phyloP scores from a whole-genome alignment of 2,329 filamentous ascomycete genomes.

The Dichotomopilus funicola region DNA sequence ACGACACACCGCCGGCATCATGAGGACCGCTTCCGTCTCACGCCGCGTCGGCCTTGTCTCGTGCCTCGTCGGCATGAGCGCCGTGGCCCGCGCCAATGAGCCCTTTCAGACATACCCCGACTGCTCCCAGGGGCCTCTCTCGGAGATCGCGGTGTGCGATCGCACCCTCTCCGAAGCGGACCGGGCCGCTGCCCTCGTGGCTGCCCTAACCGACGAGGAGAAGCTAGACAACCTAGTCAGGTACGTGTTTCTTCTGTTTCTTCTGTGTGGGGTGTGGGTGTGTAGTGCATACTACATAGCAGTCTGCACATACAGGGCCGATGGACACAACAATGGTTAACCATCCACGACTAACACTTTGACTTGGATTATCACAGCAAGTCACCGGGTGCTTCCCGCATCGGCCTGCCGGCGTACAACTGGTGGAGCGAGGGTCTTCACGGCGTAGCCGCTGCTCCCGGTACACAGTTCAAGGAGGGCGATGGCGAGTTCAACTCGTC shows the following conservation, averaged over 20 bases:
- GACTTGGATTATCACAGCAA: not conserved
- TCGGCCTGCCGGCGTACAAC: slow-evolving; percentile 50
- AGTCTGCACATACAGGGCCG: too few relatives aligned
- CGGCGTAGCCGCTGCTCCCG: slow-evolving; percentile 45
- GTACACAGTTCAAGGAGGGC: slow-evolving; percentile 42
- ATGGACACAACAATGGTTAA: too few relatives aligned
- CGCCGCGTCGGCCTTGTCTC: not conserved
- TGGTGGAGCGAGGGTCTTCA: slow-evolving; percentile 55
- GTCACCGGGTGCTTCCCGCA: slow-evolving; percentile 27
- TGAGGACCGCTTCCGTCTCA: not conserved
- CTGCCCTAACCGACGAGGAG: slow-evolving; percentile 11
- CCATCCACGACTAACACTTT: too few relatives aligned
- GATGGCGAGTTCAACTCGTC: slow-evolving; percentile 49
- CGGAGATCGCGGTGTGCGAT: slow-evolving; percentile 40
- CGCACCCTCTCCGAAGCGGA: slow-evolving; percentile 19
- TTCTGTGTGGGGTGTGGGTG: too few relatives aligned
- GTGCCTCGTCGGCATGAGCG: slow-evolving; percentile 3
- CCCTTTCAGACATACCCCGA: slow-evolving; percentile 21
- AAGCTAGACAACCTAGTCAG: slow-evolving; percentile 14
- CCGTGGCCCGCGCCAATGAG: slow-evolving; percentile 1
- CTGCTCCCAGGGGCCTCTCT: slow-evolving; percentile 25
- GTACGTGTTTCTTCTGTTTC: not conserved
- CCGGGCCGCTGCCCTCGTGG: slow-evolving; percentile 14
- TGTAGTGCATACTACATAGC: too few relatives aligned
- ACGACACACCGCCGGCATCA: not conserved